Conservation (phyloP, 306 rosid genomes). For the Vigna hirtella region DNA sequence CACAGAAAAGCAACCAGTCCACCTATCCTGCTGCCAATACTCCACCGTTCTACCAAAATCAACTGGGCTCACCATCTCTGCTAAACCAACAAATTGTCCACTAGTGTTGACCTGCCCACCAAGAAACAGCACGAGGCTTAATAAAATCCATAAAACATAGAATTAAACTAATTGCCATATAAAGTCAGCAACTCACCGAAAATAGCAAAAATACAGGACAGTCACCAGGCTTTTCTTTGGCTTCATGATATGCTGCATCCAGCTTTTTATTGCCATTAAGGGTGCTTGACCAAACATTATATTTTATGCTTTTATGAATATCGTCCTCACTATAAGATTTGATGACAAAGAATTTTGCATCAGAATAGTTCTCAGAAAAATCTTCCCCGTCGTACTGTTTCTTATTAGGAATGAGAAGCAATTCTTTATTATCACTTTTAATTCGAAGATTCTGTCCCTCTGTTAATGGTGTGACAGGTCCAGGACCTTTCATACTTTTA, state of each 20-base stretch:
- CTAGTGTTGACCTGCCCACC: conserved; percentile 57
- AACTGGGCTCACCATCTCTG: conserved; percentile 62
- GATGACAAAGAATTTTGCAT: conserved; percentile 57
- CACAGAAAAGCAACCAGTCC: conserved; percentile 65
- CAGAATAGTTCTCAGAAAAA: conserved; percentile 48
- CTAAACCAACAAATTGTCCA: conserved; percentile 66
- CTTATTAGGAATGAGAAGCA: conserved; percentile 42
- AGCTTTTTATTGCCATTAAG: conserved; percentile 60
- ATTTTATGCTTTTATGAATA: conserved; percentile 65
- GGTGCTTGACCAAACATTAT: conserved; percentile 64
- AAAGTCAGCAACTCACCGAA: conserved; percentile 47
- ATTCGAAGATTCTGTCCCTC: conserved; percentile 51
- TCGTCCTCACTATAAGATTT: conserved; percentile 72
- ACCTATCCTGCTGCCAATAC: conserved; percentile 67
- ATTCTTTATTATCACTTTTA: conserved; percentile 45
- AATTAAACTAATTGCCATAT: not conserved
- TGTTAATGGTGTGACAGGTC: conserved; percentile 43
- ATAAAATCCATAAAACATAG: not conserved
- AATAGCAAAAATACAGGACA: conserved; percentile 62
- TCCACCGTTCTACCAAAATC: conserved; percentile 52
- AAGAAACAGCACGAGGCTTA: not conserved
- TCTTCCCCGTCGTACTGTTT: conserved; percentile 50
- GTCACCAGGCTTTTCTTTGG: conserved; percentile 57
- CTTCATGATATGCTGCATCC: conserved; percentile 52
- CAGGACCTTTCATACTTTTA: conserved; percentile 35